Base-by-base conservation (phyloP, 345 rosid species). In the Euclidium syriacum region DNA sequence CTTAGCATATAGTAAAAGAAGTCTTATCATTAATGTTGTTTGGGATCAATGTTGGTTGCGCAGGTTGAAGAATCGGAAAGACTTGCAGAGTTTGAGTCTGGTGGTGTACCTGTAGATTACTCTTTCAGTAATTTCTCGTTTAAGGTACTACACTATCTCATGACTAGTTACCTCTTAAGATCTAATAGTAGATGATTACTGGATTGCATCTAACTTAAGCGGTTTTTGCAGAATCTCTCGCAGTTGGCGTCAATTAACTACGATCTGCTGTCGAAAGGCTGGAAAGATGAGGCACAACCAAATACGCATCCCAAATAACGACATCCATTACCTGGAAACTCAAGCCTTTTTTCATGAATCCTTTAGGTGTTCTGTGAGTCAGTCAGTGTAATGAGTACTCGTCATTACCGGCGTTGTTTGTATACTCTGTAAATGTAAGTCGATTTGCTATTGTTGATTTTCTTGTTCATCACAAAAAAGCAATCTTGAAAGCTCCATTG, bases 51-150 rank as follows among this genome's bases (percentile, higher is more conserved):
- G 43, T 35, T 60, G 65, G 48, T 68, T 29, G 36, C 71, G 46
- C 83, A 95, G 96, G 96, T 85, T 73, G 95, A 88, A 77, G 95
- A 88, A 75, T 76, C 75, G 60, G 85, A 71, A 41, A 94, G 89
- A 24, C 85, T 71, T 44, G 64, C 87, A 30, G 99, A 86, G 64
- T 86, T 86, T 5, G 95, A 88, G 53, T 82, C 95, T 9, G 78
- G 83, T 9, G 78, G 83, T 25, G 77, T 84, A 52, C 76, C 87
- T 33, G 82, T 86, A 76, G 81, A 95, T 69, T 90, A 90, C 71
- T 88, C 99, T 17, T 95, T 95, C 74, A 95, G 99, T 82, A 95
- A 95, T 75, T 90, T 95, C 78, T 95, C 98, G 14, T 95, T 86
- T 57, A 95, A 95, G 99, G 99, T 90, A 87, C 41, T 6, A 36